These are phyloP conservation scores for Cladobotryum protrusum DNA, from an alignment of 2,329 filamentous ascomycete species.

Conservation along the genomic window DNA sequence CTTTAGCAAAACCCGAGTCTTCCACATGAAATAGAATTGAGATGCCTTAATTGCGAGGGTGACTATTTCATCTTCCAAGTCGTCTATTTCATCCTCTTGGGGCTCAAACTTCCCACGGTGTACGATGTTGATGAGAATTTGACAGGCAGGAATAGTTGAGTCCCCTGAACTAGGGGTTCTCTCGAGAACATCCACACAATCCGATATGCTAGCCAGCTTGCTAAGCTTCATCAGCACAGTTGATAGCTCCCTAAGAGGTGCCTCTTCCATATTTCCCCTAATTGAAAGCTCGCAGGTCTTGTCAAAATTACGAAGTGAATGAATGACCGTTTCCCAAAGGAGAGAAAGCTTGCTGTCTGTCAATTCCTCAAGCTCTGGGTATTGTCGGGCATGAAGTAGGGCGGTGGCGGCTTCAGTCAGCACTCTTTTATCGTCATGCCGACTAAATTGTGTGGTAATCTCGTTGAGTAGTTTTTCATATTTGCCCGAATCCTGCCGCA, in stretches of 20 bases:
- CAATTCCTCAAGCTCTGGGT: slow-evolving; percentile 82
- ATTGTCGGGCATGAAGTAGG: slow-evolving; percentile 76
- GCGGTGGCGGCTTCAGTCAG: slow-evolving; percentile 77
- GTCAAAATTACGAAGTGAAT: slow-evolving; percentile 65
- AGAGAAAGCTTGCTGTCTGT: slow-evolving; percentile 73
- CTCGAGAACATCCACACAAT: slow-evolving; percentile 72
- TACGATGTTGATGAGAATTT: slow-evolving; percentile 66
- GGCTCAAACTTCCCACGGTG: slow-evolving; percentile 66
- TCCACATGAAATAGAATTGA: slow-evolving; percentile 96
- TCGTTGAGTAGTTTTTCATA: slow-evolving; percentile 81
- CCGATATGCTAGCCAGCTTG: slow-evolving; percentile 71
- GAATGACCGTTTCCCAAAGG: slow-evolving; percentile 80
- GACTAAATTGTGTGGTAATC: slow-evolving; percentile 86
- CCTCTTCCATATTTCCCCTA: slow-evolving; percentile 61
- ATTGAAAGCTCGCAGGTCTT: slow-evolving; percentile 64
- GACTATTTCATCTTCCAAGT: slow-evolving; percentile 72
- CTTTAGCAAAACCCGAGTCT: slow-evolving; percentile 56
- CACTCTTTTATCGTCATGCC: slow-evolving; percentile 83
- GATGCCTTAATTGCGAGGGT: slow-evolving; percentile 68
- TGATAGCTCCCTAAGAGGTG: slow-evolving; percentile 62
- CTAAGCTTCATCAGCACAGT: slow-evolving; percentile 73
- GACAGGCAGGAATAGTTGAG: slow-evolving; percentile 50
- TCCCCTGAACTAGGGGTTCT: slow-evolving; percentile 43
- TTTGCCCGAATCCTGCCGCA: slow-evolving; percentile 76
- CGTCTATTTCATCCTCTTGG: slow-evolving; percentile 63